Conservation (phyloP, 1,139 yeast species). For the Suhomyces choctaworum region DNA sequence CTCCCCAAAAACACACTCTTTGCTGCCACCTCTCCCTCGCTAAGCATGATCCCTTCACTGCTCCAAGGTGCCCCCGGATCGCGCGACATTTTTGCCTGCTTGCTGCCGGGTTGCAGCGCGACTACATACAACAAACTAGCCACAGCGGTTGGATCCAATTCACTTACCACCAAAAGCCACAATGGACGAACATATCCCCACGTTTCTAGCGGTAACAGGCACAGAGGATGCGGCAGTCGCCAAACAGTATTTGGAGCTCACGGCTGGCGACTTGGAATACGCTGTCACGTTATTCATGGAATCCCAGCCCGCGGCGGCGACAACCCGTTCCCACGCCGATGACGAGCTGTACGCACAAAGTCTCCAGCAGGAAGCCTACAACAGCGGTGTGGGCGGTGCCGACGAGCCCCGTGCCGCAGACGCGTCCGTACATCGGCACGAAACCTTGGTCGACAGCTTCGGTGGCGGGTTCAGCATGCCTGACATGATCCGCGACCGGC, state of each 20-base stretch:
- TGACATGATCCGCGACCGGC: slow-evolving; percentile 19
- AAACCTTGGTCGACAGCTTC: slow-evolving; percentile 60
- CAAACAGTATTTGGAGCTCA: slow-evolving; percentile 72
- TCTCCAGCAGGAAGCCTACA: slow-evolving; percentile 65
- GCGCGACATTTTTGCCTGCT: slow-evolving; percentile 7
- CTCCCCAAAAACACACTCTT: no score
- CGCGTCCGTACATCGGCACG: slow-evolving; percentile 78
- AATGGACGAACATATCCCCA: slow-evolving; percentile 60
- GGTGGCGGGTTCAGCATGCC: slow-evolving; percentile 15
- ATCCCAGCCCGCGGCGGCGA: slow-evolving; percentile 28
- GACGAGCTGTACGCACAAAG: slow-evolving; percentile 66
- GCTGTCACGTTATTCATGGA: slow-evolving; percentile 89
- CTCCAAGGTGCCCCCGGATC: background rate
- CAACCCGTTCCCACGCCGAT: slow-evolving; percentile 22
- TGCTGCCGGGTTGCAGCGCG: background rate
- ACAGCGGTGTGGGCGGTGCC: slow-evolving; percentile 4
- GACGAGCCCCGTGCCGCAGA: slow-evolving; percentile 60
- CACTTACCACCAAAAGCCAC: background rate
- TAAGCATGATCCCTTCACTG: no score
- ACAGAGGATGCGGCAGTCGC: slow-evolving; percentile 70
- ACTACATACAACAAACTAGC: background rate
- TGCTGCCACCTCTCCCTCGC: no score
- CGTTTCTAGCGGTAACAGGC: slow-evolving; percentile 85
- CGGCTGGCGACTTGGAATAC: slow-evolving; percentile 75
- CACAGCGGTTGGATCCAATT: no score